Evolutionary conservation across 257 asterid species (phyloP).

Genomic region (Penstemon newberryi): DNA sequence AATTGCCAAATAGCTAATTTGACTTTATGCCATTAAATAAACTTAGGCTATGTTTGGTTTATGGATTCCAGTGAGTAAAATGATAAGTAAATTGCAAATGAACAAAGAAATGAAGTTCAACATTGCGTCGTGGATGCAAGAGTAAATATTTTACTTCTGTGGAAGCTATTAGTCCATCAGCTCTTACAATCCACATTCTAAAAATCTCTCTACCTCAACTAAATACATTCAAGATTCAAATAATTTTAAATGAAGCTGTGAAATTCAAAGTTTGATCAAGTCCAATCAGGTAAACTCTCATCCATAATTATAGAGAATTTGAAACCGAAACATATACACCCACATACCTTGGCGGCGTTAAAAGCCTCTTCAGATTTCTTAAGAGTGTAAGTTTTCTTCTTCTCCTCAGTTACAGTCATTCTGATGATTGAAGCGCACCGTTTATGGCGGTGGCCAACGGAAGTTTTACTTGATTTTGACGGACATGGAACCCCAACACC

Average conservation of each 20-base stretch:
- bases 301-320: background rate
- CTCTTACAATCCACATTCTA: background rate
- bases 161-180: background rate
- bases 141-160: background rate
- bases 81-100: too few species aligned
- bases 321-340: too few species aligned
- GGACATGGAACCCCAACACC: conserved; percentile 47
- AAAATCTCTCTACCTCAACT: background rate
- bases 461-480: conserved; percentile 35
- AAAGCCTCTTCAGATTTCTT: conserved; percentile 94
- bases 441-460: conserved; percentile 36
- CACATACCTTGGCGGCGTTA: conserved; percentile 77
- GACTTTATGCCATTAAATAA: too few species aligned
- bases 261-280: too few species aligned
- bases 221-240: background rate
- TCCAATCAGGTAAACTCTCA: background rate
- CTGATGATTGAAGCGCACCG: conserved; percentile 47
- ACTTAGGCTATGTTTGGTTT: too few species aligned
- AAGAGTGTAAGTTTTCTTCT: conserved; percentile 75
- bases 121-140: too few species aligned
- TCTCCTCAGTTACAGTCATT: conserved; percentile 72
- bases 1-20: background rate
- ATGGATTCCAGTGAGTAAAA: background rate
- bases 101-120: too few species aligned
- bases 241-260: background rate